Conservation (phyloP, 2,329 filamentous ascomycete species). For the Neurospora crassa region DNA sequence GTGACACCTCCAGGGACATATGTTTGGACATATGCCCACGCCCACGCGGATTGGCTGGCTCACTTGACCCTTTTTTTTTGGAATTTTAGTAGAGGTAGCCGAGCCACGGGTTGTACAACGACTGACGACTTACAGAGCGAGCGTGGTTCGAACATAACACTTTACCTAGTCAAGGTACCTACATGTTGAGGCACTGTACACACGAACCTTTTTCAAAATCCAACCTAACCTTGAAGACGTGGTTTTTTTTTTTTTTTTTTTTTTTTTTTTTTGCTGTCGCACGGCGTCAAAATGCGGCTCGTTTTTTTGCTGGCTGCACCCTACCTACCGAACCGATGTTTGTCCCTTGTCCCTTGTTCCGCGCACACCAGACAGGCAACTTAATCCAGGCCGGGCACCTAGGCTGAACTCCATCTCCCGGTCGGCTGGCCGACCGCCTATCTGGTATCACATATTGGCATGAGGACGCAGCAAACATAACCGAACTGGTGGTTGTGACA, state of each 20-base stretch:
- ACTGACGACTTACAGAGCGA: neutral
- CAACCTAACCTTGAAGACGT: neutral
- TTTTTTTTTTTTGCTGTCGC: neutral
- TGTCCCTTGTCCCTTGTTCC: neutral
- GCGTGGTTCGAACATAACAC: neutral
- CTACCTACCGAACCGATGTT: neutral
- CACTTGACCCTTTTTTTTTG: neutral
- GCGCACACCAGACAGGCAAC: neutral
- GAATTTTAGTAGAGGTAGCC: neutral
- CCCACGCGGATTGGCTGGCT: neutral
- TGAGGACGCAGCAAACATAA: neutral
- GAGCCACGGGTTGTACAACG: neutral
- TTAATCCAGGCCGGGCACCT: neutral
- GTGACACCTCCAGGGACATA: neutral
- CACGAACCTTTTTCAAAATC: neutral
- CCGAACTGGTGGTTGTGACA: neutral
- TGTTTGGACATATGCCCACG: neutral
- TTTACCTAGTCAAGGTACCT: neutral
- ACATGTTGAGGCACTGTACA: neutral
- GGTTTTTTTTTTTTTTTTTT: neutral
- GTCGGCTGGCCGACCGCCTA: neutral
- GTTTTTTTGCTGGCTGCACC: neutral
- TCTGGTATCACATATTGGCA: neutral
- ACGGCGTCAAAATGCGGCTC: neutral
- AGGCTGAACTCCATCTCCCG: neutral